phyloP scores from a whole-genome alignment of 805 yeast genomes.

The Candida peoriensis region DNA sequence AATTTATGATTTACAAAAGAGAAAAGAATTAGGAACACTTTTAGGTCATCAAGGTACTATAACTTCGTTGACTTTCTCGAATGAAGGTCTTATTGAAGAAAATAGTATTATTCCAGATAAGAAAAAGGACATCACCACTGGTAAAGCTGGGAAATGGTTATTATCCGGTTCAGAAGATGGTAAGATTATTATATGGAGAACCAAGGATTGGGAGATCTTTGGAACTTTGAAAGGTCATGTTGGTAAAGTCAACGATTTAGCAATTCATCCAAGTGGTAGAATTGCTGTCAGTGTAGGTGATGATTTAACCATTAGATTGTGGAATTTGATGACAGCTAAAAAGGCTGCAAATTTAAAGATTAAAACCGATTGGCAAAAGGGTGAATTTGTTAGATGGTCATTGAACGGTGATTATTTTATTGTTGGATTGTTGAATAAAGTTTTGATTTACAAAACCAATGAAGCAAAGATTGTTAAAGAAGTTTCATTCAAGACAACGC shows the following conservation, averaged over 20 bases:
- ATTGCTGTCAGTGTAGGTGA: conserved; percentile 86
- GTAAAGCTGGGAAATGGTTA: conserved; percentile 75
- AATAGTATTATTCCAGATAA: conserved; percentile 4
- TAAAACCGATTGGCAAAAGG: conserved; percentile 62
- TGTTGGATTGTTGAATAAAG: conserved; percentile 65
- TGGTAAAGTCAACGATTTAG: conserved; percentile 76
- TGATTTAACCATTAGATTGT: conserved; percentile 77
- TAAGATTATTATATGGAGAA: conserved; percentile 85
- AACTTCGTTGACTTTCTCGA: conserved; percentile 68
- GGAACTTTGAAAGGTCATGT: conserved; percentile 87
- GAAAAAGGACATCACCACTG: neutral
- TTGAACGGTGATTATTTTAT: conserved; percentile 63
- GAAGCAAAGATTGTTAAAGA: conserved; percentile 55
- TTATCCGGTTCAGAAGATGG: conserved; percentile 91
- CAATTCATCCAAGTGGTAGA: conserved; percentile 86
- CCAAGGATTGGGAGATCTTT: conserved; percentile 93
- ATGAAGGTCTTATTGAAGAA: conserved; percentile 33
- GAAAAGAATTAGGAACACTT: conserved; percentile 89
- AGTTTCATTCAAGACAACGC: conserved; percentile 45
- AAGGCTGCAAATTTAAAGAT: conserved; percentile 83
- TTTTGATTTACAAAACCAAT: conserved; percentile 61
- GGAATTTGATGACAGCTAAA: conserved; percentile 96
- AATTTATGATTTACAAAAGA: conserved; percentile 87
- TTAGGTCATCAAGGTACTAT: conserved; percentile 87
- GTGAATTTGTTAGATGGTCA: conserved; percentile 66